Evolutionary conservation across 768 basidiomycete genomes (phyloP).

Genomic region (Suillus discolor): DNA sequence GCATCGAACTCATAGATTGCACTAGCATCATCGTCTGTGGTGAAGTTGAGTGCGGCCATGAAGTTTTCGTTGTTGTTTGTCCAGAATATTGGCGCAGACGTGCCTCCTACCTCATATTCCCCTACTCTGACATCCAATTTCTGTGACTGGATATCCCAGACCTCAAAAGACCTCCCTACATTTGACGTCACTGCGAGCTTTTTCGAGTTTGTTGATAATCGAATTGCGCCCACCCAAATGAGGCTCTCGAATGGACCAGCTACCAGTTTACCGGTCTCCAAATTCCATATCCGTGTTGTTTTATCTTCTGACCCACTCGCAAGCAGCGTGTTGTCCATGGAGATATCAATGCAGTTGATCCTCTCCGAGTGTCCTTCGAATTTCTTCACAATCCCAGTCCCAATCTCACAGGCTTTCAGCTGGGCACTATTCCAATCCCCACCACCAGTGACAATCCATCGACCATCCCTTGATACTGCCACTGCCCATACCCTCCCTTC

Average conservation of each 20-base stretch:
- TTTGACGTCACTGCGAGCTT: neutral
- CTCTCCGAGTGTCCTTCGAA: rapidly evolving
- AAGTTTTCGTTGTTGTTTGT: neutral
- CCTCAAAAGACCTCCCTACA: neutral
- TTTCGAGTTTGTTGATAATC: neutral
- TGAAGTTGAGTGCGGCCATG: neutral
- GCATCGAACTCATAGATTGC: no score
- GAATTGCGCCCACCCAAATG: neutral
- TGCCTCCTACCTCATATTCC: no score
- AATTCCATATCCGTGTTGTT: neutral
- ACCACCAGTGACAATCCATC: neutral
- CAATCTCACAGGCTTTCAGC: neutral
- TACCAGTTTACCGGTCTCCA: neutral
- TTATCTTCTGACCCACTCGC: neutral
- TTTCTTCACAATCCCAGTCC: neutral
- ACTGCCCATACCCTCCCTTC: neutral
- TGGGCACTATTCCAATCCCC: neutral
- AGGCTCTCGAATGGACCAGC: neutral
- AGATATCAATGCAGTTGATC: neutral
- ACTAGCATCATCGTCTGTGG: no score
- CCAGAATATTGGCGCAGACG: neutral
- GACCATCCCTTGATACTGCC: neutral
- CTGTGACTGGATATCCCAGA: neutral
- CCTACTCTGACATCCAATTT: neutral
- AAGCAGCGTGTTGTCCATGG: neutral